These are phyloP conservation scores for Termitomyces sp. DNA, from an alignment of 768 basidiomycete genomes.

Conservation along the genomic window DNA sequence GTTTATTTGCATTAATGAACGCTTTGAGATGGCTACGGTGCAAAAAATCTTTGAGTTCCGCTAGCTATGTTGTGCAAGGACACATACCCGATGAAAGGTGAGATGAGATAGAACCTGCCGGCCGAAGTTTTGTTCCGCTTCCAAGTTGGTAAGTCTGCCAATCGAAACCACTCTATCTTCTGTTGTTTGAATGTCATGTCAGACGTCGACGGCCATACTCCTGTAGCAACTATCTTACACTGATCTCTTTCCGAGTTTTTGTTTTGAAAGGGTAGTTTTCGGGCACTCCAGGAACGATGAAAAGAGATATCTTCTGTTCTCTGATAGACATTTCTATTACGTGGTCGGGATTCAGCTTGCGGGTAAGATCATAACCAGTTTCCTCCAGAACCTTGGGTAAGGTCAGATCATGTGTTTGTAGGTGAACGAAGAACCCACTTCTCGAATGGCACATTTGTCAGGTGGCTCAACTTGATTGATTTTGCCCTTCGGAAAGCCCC, in stretches of 20 bases:
- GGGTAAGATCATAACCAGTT: constrained; percentile 86
- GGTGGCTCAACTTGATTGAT: constrained; percentile 92
- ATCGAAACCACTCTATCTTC: constrained; percentile 96
- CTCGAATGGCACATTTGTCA: constrained; percentile 82
- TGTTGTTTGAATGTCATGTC: constrained; percentile 25
- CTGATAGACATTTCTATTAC: constrained; percentile 83
- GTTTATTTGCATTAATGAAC: constrained; percentile 63
- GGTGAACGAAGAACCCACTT: constrained; percentile 47
- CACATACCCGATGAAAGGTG: constrained; percentile 84
- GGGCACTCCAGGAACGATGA: constrained; percentile 81
- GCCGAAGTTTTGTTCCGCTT: constrained; percentile 62
- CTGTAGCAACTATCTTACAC: constrained; percentile 46
- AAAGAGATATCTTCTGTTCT: constrained; percentile 88
- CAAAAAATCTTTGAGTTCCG: constrained; percentile 4
- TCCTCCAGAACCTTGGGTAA: constrained; percentile 82
- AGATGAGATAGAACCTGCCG: constrained; percentile 91
- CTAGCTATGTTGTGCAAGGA: background rate
- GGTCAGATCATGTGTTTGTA: constrained; percentile 1
- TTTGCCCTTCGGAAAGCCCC: constrained; percentile 99
- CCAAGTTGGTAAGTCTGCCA: constrained; percentile 92
- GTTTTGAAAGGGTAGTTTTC: constrained; percentile 90
- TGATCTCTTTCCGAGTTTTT: constrained; percentile 96
- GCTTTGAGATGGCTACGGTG: constrained; percentile 52
- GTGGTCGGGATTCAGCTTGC: constrained; percentile 57
- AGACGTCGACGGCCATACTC: constrained; percentile 5